These are phyloP conservation scores for Areca catechu DNA, from an alignment of 176 grass and related monocot genomes.

Conservation along the genomic window DNA sequence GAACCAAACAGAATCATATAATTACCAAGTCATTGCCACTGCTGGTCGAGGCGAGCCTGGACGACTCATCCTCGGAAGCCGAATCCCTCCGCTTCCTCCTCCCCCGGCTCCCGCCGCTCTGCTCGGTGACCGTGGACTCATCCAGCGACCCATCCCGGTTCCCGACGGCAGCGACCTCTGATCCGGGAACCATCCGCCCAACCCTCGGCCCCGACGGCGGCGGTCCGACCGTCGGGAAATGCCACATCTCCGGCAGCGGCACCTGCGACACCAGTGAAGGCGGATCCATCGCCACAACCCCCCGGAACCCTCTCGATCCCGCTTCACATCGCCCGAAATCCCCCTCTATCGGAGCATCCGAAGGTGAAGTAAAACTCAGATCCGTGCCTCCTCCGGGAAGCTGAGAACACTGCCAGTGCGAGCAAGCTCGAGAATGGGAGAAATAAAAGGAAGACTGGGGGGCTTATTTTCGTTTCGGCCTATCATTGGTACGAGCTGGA, in stretches of 20 bases:
- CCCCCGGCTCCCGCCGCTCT: conserved; percentile 39
- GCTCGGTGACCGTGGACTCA: conserved; percentile 39
- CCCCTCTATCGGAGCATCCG: too few relatives aligned
- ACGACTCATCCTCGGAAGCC: conserved; percentile 60
- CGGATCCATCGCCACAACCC: not conserved
- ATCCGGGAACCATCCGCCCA: not conserved
- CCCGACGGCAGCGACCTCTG: too few relatives aligned
- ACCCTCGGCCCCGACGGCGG: not conserved
- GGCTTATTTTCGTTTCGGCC: too few relatives aligned
- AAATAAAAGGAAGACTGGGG: too few relatives aligned
- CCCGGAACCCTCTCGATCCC: too few relatives aligned
- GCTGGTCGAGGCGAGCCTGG: conserved; percentile 57
- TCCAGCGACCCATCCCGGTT: conserved; percentile 26
- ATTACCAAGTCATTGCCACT: conserved; percentile 56
- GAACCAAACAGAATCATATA: not conserved
- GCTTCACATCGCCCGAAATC: too few relatives aligned
- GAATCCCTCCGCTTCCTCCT: conserved; percentile 26
- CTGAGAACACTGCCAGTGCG: too few relatives aligned
- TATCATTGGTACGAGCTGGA: too few relatives aligned
- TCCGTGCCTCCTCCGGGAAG: too few relatives aligned
- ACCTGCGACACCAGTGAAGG: not conserved
- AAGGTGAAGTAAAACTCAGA: too few relatives aligned
- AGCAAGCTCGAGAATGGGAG: too few relatives aligned
- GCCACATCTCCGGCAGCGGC: conserved; percentile 10
- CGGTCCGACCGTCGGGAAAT: not conserved